Conservation (phyloP, 257 asterid species). For the Solanum ahanhuiri region DNA sequence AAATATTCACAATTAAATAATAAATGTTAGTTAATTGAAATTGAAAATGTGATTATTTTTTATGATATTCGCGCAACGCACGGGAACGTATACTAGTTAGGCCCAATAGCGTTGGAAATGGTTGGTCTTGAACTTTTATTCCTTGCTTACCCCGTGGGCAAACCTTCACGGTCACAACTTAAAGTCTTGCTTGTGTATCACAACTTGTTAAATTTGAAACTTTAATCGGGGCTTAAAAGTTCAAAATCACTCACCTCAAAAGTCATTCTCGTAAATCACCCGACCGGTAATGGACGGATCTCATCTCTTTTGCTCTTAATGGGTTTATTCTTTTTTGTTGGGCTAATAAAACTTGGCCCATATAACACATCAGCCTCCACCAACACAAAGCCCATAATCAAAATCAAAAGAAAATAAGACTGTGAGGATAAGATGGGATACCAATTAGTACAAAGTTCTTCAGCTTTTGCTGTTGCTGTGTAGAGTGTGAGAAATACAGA, state of each 20-base stretch:
- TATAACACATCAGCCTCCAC: neutral
- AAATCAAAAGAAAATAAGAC: neutral
- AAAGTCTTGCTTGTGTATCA: neutral
- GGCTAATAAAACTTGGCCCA: neutral
- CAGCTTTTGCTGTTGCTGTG: neutral
- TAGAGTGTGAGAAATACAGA: neutral
- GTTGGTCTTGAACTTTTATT: neutral
- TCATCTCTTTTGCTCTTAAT: neutral
- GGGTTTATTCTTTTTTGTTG: neutral
- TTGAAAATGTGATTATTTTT: no score
- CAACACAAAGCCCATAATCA: neutral
- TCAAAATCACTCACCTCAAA: neutral
- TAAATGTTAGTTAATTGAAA: no score
- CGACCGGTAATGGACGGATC: neutral
- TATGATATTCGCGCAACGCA: no score
- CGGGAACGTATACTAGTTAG: no score
- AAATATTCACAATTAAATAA: no score
- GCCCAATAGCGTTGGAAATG: neutral
- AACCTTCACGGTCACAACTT: neutral
- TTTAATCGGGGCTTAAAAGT: neutral
- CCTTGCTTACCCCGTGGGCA: neutral
- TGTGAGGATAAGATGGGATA: neutral
- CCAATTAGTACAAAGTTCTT: neutral
- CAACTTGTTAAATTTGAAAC: neutral
- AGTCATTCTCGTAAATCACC: neutral